phyloP scores from a whole-genome alignment of 495 filamentous ascomycete genomes.

The Bathelium albidoporum region DNA sequence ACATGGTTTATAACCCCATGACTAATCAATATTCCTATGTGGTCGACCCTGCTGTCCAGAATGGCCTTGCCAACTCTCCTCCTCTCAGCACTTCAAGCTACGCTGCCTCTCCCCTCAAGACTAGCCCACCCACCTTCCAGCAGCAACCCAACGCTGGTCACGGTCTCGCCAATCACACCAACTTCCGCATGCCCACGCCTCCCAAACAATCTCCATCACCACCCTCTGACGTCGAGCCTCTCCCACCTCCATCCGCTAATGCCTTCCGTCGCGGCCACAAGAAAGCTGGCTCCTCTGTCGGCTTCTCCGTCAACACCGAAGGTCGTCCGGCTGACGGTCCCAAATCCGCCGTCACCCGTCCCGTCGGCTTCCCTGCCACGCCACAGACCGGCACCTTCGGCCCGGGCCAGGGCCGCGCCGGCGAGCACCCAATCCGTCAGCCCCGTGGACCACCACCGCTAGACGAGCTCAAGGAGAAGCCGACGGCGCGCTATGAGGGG shows the following conservation, averaged over 20 bases:
- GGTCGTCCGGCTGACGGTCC: slow-evolving; percentile 53
- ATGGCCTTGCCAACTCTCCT: slow-evolving; percentile 30
- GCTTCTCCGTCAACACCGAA: slow-evolving; percentile 48
- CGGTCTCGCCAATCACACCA: slow-evolving; percentile 34
- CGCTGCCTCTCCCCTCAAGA: slow-evolving; percentile 19
- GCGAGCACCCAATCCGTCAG: slow-evolving; percentile 89
- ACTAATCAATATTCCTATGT: slow-evolving; percentile 71
- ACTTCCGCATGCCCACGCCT: slow-evolving; percentile 53
- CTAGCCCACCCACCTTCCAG: slow-evolving; percentile 45
- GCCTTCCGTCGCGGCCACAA: slow-evolving; percentile 88
- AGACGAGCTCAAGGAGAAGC: slow-evolving; percentile 82
- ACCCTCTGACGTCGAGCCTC: slow-evolving; percentile 53
- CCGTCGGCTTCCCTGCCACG: slow-evolving; percentile 61
- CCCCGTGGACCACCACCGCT: slow-evolving; percentile 85
- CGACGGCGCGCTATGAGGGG: slow-evolving; percentile 87
- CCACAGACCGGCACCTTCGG: slow-evolving; percentile 83
- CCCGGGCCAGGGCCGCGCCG: slow-evolving; percentile 82
- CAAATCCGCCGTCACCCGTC: slow-evolving; percentile 47
- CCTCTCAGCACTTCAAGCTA: slow-evolving; percentile 27
- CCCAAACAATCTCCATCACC: slow-evolving; percentile 56
- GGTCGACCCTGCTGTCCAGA: slow-evolving; percentile 47
- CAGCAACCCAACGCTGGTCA: slow-evolving; percentile 11
- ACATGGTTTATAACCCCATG: slow-evolving; percentile 70
- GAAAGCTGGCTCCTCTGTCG: slow-evolving; percentile 68
- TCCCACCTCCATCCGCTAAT: slow-evolving; percentile 70